Conservation (phyloP, 2,329 filamentous ascomycete genomes). For the Rosellinia necatrix region DNA sequence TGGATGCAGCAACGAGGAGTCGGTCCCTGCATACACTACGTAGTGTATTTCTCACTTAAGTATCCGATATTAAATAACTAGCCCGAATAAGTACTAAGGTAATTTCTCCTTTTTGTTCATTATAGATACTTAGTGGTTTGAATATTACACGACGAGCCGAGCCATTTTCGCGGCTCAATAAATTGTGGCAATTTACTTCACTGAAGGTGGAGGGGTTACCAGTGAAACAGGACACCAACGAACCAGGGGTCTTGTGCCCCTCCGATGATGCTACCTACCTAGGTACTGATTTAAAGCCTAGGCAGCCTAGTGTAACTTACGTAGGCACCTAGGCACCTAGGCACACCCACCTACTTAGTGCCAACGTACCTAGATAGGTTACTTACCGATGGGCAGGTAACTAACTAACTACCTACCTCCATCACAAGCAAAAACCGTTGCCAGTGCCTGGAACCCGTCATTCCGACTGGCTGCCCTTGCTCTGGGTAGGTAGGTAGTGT, state of each 20-base stretch:
- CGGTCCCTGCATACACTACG: too few relatives aligned
- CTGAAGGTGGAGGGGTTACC: slow-evolving; percentile 4
- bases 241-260: slow-evolving; percentile 11
- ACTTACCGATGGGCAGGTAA: background rate
- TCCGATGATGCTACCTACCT: background rate
- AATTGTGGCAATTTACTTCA: background rate
- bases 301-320: background rate
- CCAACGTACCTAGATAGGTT: background rate
- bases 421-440: too few relatives aligned
- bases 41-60: too few relatives aligned
- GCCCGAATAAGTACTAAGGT: too few relatives aligned
- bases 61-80: background rate
- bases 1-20: too few relatives aligned
- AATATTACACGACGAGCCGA: background rate
- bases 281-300: too few relatives aligned
- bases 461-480: slow-evolving; percentile 5
- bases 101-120: background rate
- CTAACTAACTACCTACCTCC: too few relatives aligned
- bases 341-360: too few relatives aligned
- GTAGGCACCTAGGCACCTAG: too few relatives aligned
- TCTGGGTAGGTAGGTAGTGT: too few relatives aligned
- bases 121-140: background rate
- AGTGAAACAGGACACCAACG: slow-evolving; percentile 8
- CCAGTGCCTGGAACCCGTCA: background rate
- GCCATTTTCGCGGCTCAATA: background rate